Conservation (phyloP, 306 rosid genomes). For the Carpinus fangiana region DNA sequence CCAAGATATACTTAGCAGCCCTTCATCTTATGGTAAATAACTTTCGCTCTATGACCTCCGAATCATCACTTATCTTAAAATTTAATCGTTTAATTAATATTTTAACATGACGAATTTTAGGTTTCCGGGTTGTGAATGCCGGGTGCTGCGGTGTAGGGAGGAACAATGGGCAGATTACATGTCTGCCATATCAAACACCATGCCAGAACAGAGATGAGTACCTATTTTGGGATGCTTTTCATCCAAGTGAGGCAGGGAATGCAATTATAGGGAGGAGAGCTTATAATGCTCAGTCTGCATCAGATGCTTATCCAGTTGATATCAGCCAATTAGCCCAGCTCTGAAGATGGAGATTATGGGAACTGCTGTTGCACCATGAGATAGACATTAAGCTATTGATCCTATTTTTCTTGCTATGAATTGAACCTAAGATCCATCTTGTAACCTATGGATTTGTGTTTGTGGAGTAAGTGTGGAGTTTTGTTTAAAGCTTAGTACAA, state of each 20-base stretch:
- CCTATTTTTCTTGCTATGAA: not conserved
- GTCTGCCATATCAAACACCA: conserved; percentile 76
- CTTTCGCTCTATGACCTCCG: not conserved
- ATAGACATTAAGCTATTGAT: not conserved
- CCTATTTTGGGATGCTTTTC: conserved; percentile 95
- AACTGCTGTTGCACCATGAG: not conserved
- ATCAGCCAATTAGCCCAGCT: conserved; percentile 67
- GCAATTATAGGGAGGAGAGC: conserved; percentile 61
- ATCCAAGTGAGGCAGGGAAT: conserved; percentile 82
- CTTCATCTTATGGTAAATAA: conserved; percentile 67
- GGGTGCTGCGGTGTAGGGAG: conserved; percentile 97
- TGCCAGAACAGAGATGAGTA: conserved; percentile 61
- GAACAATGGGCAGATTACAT: conserved; percentile 89
- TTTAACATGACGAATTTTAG: conserved; percentile 35
- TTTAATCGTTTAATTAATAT: too few relatives aligned
- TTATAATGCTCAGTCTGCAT: conserved; percentile 65
- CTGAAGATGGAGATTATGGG: conserved; percentile 25
- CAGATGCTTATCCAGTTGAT: conserved; percentile 89
- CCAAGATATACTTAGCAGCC: conserved; percentile 62
- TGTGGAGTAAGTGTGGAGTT: not conserved
- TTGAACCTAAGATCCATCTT: too few relatives aligned
- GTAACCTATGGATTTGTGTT: not conserved
- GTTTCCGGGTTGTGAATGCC: conserved; percentile 59
- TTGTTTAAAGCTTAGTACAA: not conserved
- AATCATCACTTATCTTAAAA: too few relatives aligned